Base-by-base conservation (phyloP, 2,329 filamentous ascomycete genomes). In the Colletotrichum tamarilloi region DNA sequence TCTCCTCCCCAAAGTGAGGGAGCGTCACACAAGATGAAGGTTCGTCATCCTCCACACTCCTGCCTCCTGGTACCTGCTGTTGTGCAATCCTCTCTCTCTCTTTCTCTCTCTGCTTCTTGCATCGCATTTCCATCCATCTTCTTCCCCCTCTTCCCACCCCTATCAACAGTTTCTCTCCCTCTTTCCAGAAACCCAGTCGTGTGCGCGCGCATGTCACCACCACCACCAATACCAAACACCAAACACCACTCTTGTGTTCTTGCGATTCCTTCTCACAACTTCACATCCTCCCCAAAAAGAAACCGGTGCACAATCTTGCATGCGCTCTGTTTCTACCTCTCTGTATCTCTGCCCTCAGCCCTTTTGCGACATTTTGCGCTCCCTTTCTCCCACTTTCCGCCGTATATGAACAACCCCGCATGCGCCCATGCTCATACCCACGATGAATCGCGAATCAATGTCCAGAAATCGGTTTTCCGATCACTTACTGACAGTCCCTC, bases 401-500 rank as follows among this genome's bases (percentile, higher is more conserved):
- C 49, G 32, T 46, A 49, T n/a, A 69, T 70, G 71, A 72, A 62
- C 62, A 62, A 75, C 69, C 60, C 57, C 66, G 58, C 62, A 66
- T 76, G 74, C 74, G 67, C 72, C 67, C 67, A 46, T 60, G 42
- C 62, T 62, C 76, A 72, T 72, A 62, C 68, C 64, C 72, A 75
- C 59, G 55, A 68, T 73, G 68, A 55, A 64, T 58, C 72, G 63
- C 64, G 68, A 68, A 28, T 71, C 67, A 24, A 60, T 73, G 26
- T 30, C 72, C 62, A 72, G 77, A 66, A 57, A 70, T 62, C 71
- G 71, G 24, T 59, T 73, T 60, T 73, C 71, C 49, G 71, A 73
- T 35, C 60, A 73, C 49, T 16, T 73, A 52, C 86, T 88, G 81
- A 88, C 81, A 73, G 79, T 79, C 53, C 85, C 85, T 82, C 83